Percentiles rank a stretch among this genome's conserved stretches.
Evolutionary conservation across 169 alveolate species (phyloP).

Genomic region (Eimeria praecox): DNA sequence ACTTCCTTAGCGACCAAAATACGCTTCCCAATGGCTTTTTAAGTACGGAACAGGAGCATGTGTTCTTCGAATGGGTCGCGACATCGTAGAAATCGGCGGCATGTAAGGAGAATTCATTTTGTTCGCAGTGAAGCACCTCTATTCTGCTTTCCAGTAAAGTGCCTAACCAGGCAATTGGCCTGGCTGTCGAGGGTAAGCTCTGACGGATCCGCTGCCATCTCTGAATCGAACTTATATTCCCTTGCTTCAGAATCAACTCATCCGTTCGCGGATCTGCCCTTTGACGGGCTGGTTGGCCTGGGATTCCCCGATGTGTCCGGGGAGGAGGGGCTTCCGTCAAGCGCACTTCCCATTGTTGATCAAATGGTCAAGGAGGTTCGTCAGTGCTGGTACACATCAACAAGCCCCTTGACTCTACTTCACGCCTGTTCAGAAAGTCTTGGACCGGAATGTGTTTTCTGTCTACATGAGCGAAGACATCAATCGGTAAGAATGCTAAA

Average conservation of each 20-base stretch:
- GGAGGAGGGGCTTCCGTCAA: slow-evolving; percentile 80
- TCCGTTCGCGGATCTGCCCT: slow-evolving; percentile 95
- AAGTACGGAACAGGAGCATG: slow-evolving; percentile 84
- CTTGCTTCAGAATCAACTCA: slow-evolving; percentile 88
- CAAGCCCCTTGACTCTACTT: too few relatives aligned
- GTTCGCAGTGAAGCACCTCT: slow-evolving; percentile 13
- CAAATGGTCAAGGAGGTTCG: slow-evolving; percentile 87
- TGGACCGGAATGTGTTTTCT: slow-evolving; percentile 92
- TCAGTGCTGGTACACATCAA: not conserved
- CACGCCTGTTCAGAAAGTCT: slow-evolving; percentile 78
- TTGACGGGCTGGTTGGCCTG: slow-evolving; percentile 96
- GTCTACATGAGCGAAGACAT: slow-evolving; percentile 91
- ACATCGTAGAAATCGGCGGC: slow-evolving; percentile 80
- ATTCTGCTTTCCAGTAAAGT: slow-evolving; percentile 84
- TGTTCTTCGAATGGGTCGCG: slow-evolving; percentile 83
- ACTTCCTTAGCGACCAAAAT: not conserved
- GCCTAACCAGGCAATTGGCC: slow-evolving; percentile 92
- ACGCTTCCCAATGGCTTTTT: not conserved
- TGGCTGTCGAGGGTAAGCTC: slow-evolving; percentile 90
- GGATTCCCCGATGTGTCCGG: slow-evolving; percentile 93
- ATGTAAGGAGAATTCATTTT: slow-evolving; percentile 49
- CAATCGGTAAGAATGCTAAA: slow-evolving; percentile 77
- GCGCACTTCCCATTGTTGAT: slow-evolving; percentile 88
- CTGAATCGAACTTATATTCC: not conserved
- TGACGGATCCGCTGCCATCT: not conserved